Percentiles rank a stretch among this genome's conserved stretches.
These are phyloP conservation scores for Scheffersomyces parashehatae DNA, from an alignment of 1,139 yeast species.

Conservation along the genomic window DNA sequence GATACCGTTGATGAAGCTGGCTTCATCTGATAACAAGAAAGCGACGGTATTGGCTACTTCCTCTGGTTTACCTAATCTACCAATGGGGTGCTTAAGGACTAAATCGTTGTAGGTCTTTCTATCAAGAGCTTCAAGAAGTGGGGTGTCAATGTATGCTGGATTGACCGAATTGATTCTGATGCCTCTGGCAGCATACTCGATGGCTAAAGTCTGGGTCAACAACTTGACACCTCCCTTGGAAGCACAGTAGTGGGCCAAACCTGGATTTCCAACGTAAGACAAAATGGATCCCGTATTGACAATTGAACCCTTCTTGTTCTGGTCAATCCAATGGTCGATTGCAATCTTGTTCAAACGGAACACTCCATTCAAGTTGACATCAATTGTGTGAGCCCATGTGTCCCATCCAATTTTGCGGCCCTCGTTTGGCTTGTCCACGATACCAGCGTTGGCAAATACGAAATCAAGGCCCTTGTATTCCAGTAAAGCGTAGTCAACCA, in stretches of 20 bases:
- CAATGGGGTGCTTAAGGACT: background rate
- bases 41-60: background rate
- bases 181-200: constrained; percentile 14
- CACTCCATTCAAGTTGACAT: background rate
- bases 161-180: constrained; percentile 16
- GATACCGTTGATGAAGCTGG: background rate
- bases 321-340: background rate
- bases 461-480: background rate
- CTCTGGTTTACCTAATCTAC: background rate
- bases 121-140: background rate
- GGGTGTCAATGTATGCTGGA: constrained; percentile 13
- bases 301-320: background rate
- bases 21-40: background rate
- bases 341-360: background rate
- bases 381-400: background rate
- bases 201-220: constrained; percentile 13
- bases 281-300: background rate
- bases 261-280: background rate
- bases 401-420: background rate
- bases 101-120: background rate
- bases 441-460: background rate
- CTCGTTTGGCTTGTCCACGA: background rate
- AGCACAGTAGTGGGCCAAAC: constrained; percentile 8
- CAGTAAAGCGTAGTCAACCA: background rate
- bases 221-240: constrained; percentile 15